Base-by-base conservation (phyloP, 2,329 filamentous ascomycete genomes). In the Pseudogymnoascus sp. region DNA sequence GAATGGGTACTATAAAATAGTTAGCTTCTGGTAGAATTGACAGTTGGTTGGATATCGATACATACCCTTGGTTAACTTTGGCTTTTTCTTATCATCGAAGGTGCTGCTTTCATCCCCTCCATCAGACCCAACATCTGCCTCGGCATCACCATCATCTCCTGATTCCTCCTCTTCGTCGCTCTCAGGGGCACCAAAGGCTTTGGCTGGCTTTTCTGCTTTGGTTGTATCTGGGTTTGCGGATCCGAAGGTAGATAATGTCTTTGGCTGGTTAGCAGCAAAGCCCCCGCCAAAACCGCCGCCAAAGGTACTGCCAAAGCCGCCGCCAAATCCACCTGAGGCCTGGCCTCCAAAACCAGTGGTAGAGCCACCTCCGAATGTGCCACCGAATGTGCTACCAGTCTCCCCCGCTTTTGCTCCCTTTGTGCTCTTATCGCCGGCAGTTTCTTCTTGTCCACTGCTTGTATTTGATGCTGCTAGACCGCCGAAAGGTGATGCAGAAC, bases 121-220 rank as follows among this genome's bases (percentile, higher is more conserved):
- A 31, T 76, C 76, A 60, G 77, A 72, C 58, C 76, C 74, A 13
- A 71, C 72, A 29, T 74, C 74, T n/a, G 72, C 76, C 2, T 78
- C 77, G 18, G 71, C 74, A 37, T 73, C 74, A 3, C 75, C 74
- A 2, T 70, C 73, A 1, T 73, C 74, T 5, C 73, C 74, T 8
- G 74, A 74, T 4, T 75, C 76, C 2, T 72, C 74, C 40, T 85
- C 84, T 2, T 77, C 80, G 58, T 87, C 85, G 63, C 84, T 87
- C 39, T 86, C 86, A 1, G 89, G 84, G 10, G 90, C 88, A 33
- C 91, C 91, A 71, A 96, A 94, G 0, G 90, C 82, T 73, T 84
- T 90, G 3, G 82, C 80, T 12, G 84, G 79, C 72, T 89, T 89
- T 64, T 80, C 79, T 63, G 78, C 83, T 69, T 13, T 39, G 21